These are phyloP conservation scores for barrel medic (Medicago truncatula) DNA, from an alignment of 306 rosid genomes.

Conservation along the genomic window DNA sequence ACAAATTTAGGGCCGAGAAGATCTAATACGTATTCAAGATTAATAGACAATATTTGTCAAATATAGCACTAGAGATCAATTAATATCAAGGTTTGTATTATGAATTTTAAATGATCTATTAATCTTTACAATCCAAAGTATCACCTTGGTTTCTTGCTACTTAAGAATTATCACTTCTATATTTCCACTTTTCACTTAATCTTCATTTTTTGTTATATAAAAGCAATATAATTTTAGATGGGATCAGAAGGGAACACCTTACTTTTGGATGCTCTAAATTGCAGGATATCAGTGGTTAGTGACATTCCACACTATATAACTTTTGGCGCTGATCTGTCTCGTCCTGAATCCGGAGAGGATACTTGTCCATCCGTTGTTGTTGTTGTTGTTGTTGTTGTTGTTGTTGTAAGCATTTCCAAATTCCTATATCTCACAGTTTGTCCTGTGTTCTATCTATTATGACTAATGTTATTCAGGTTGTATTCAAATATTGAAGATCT, in stretches of 20 bases:
- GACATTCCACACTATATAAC: constrained; percentile 72
- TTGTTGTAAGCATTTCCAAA: constrained; percentile 59
- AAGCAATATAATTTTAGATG: constrained; percentile 48
- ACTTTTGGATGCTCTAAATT: constrained; percentile 73
- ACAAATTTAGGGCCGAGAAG: constrained; percentile 64
- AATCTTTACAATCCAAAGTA: constrained; percentile 7
- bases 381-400: constrained; percentile 86
- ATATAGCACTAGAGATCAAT: constrained; percentile 59
- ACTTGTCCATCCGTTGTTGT: constrained; percentile 79
- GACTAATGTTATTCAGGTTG: constrained; percentile 59
- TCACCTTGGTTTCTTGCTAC: not conserved
- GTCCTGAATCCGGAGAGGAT: constrained; percentile 74
- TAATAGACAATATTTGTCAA: constrained; percentile 63
- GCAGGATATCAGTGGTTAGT: constrained; percentile 76
- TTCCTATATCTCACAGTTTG: constrained; percentile 5
- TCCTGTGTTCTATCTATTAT: constrained; percentile 32
- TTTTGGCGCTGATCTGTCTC: constrained; percentile 85
- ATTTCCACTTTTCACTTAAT: not conserved
- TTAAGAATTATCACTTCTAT: not conserved
- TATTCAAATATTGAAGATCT: constrained; percentile 82
- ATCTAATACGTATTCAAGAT: constrained; percentile 57
- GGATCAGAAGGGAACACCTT: constrained; percentile 88
- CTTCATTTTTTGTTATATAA: constrained; percentile 30
- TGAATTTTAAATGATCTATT: constrained; percentile 1
- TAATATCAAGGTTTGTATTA: constrained; percentile 61